Base-by-base conservation (phyloP, 345 rosid genomes). In the Kandelia obovata region DNA sequence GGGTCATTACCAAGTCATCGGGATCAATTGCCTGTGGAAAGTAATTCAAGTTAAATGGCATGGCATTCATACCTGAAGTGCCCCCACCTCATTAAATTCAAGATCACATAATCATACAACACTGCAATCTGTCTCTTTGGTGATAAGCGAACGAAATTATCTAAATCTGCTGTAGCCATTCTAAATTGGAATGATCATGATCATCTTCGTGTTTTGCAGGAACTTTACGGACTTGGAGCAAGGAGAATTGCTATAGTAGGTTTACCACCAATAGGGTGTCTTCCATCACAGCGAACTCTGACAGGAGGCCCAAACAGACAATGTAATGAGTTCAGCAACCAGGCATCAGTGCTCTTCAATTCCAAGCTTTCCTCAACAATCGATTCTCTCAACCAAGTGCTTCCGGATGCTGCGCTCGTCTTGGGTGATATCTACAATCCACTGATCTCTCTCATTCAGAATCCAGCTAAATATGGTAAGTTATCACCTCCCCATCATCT, bases 221-320 rank as follows among this genome's bases (percentile, higher is more conserved):
- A 84, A 35, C 79, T 92, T 0, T 77, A 83, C 55, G 75, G 68
- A 58, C 8, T 81, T 0, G 97, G 98, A 71, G 94, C 88, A 19
- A 82, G 94, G 74, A 85, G 84, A 58, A 49, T 93, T 26, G 89
- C 77, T 58, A 74, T 89, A 1, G 5, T 88, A 7, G 55, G 90
- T 62, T 49, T 80, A 73, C 92, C 94, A n/a, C 88, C 96, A 39
- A 68, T 89, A 13, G 97, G 98, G n/a, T 89, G 98, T 61, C 58
- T 89, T 46, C 97, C 98, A 47, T 76, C 88, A 7, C 96, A 91
- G 32, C 84, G 96, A 81, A 89, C 94, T 2, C 13, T 85, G 1
- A 76, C 69, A 7, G 97, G 97, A 53, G 94, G 97, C 57, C 26
- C 61, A 21, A 5, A 9, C 15, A 82, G 96, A 73, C 69, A 68